Base-by-base conservation (phyloP, 2,329 filamentous ascomycete species). In the Hypocreales sp. region DNA sequence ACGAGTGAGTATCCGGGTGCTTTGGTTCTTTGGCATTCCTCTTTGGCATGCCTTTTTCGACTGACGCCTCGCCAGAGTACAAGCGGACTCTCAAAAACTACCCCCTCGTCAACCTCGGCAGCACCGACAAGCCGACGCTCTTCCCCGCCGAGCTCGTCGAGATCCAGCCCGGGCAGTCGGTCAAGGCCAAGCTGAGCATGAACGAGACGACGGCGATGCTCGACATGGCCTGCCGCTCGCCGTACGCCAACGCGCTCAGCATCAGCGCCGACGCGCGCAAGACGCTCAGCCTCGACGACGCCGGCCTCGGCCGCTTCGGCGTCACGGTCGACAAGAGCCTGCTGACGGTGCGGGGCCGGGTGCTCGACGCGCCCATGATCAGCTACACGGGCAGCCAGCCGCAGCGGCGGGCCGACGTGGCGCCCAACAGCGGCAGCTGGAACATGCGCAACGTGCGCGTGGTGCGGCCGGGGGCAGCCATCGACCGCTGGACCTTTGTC, bases 151-250 rank as follows among this genome's bases (percentile, higher is more conserved):
- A 86, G 44, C 54, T 73, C 5, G 73, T 79, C 35, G 48, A 55
- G 4, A 62, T 90, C 3, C 44, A 71, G 7, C 60, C 67, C 1
- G 79, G 78, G 0, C 80, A 90, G 41, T 48, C 65, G 0, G 60
- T 72, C 14, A 68, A 65, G 21, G 53, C 64, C 4, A 72, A 73
- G 39, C 56, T 86, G 11, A 61, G 47, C 1, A 55, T 62, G 0
- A 48, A 58, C 0, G 77, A 87, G 42, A 79, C 77, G 0, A 58
- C 64, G 0, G 41, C 54, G 1, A 86, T 90, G 80, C 71, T 87
- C 24, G 53, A 53, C 1, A 81, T 82, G 44, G 77, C 82, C 2
- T 80, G 77, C 30, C 66, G 77, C 4, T 54, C 54, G 0, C 80
- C 81, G 0, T 60, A 61, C 2, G 54, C 63, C 5, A 92, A 87